Percentiles rank a stretch among this genome's conserved stretches.
These are phyloP conservation scores for Zymoseptoria crescenta DNA, from an alignment of 2,329 filamentous ascomycete species.

Conservation along the genomic window DNA sequence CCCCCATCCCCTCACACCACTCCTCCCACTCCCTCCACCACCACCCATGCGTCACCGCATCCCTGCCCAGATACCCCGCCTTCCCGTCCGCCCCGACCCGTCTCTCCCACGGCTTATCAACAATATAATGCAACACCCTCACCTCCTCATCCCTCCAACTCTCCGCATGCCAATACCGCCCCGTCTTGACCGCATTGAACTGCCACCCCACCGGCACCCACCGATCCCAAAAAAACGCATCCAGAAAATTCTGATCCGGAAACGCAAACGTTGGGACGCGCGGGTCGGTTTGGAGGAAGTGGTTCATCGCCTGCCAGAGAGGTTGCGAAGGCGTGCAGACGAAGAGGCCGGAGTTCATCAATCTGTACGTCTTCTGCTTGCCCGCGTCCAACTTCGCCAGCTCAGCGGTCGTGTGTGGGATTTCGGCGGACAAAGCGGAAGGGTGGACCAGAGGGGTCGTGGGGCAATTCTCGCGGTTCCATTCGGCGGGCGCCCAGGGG, in stretches of 20 bases:
- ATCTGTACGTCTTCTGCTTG: conserved; percentile 25
- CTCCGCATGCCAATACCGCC: conserved; percentile 45
- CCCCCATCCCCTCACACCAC: conserved; percentile 29
- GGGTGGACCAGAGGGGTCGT: conserved; percentile 38
- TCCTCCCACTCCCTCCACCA: conserved; percentile 44
- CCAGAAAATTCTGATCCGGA: conserved; percentile 48
- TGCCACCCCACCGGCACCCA: conserved; percentile 44
- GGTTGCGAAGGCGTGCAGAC: conserved; percentile 38
- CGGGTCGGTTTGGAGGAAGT: conserved; percentile 34
- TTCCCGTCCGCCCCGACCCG: conserved; percentile 35
- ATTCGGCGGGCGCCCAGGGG: conserved; percentile 43
- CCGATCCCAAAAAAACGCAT: conserved; percentile 38
- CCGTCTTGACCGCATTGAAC: conserved; percentile 48
- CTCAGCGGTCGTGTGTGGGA: conserved; percentile 30
- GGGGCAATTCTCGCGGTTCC: conserved; percentile 43
- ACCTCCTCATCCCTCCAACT: conserved; percentile 46
- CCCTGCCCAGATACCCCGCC: conserved; percentile 44
- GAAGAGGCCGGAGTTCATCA: conserved; percentile 47
- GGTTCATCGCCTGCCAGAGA: conserved; percentile 35
- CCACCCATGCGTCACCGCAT: conserved; percentile 46
- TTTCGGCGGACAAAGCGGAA: conserved; percentile 29
- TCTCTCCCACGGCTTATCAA: conserved; percentile 49
- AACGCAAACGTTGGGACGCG: conserved; percentile 41
- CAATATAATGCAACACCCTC: conserved; percentile 46
- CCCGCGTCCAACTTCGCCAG: conserved; percentile 23